phyloP scores from a whole-genome alignment of 169 alveolate species.

The Babesia ovis region DNA sequence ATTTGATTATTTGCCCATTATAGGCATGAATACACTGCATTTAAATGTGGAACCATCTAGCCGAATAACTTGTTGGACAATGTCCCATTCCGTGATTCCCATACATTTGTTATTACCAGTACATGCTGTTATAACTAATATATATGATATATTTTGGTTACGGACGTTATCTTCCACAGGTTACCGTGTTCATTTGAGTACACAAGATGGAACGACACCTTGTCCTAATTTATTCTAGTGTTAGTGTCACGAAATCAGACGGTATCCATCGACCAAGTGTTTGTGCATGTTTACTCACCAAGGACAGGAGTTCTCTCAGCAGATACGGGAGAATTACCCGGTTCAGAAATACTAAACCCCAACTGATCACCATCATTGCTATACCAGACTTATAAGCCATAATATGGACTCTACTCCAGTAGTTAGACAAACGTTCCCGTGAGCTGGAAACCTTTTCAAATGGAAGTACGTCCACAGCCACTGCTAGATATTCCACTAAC shows the following conservation, averaged over 20 bases:
- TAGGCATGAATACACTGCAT: too few relatives aligned
- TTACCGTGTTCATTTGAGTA: background rate
- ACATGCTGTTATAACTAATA: too few relatives aligned
- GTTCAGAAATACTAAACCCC: background rate
- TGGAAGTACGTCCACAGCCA: background rate
- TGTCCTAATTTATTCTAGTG: background rate
- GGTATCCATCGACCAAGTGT: background rate
- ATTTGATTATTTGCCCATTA: too few relatives aligned
- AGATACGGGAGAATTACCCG: constrained; percentile 5
- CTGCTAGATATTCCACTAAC: background rate
- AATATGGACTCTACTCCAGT: constrained; percentile 25
- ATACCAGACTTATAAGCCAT: constrained; percentile 35
- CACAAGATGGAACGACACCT: background rate
- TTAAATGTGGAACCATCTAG: too few relatives aligned
- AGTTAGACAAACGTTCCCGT: background rate
- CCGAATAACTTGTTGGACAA: too few relatives aligned
- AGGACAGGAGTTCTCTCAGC: background rate
- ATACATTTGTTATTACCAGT: too few relatives aligned
- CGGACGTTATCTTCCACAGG: too few relatives aligned
- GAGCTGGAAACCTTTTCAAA: background rate
- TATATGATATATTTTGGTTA: too few relatives aligned
- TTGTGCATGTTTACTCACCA: background rate
- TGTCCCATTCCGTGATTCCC: too few relatives aligned
- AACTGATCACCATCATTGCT: constrained; percentile 10
- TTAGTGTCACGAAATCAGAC: background rate